Base-by-base conservation (phyloP, 2,329 filamentous ascomycete species). In the Chaetothyriales sp. region DNA sequence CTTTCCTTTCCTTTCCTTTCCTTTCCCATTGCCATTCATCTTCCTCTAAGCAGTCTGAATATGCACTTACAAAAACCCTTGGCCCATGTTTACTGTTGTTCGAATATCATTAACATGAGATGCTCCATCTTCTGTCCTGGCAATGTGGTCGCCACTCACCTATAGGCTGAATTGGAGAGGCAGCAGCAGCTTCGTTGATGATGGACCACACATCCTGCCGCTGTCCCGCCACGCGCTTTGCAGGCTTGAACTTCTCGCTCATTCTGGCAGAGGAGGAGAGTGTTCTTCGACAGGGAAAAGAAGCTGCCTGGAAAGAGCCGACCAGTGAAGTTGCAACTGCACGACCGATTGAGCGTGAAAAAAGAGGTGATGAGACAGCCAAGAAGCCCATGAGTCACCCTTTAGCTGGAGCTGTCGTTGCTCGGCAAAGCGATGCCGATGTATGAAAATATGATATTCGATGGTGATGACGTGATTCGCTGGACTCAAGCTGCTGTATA, bases 131-230 rank as follows among this genome's bases (percentile, higher is more conserved):
- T 26, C n/a, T 5, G 15, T 3, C 22, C 10, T 45, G 18, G 43
- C 3, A 26, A 10, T 2, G 3, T 47, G 46, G 9, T 19, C 9
- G 4, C 12, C 2, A 47, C 46, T 25, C 18, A 81, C 76, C 43
- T 53, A 82, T 80, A 48, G 79, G 79, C 64, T 81, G 75, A 43
- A 81, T 72, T 1, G 77, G 76, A 18, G 78, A 80, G 45, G 76
- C 75, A 10, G 77, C 76, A 3, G 79, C 79, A 2, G 79, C 80
- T 65, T 83, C 80, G 58, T 83, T 83, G 64, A 83, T 76, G 57
- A 83, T 82, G 18, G 77, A 77, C 72, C 69, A 74, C 49, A 74
- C 72, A 72, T 74, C 72, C 59, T 73, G 71, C 52, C 68, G 67
- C 57, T 74, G 71, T 32, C 70, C 70, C 36, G 71, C 71, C 44